Conservation (phyloP, 192 early-diverging fungal species). For the Allomyces javanicus region DNA sequence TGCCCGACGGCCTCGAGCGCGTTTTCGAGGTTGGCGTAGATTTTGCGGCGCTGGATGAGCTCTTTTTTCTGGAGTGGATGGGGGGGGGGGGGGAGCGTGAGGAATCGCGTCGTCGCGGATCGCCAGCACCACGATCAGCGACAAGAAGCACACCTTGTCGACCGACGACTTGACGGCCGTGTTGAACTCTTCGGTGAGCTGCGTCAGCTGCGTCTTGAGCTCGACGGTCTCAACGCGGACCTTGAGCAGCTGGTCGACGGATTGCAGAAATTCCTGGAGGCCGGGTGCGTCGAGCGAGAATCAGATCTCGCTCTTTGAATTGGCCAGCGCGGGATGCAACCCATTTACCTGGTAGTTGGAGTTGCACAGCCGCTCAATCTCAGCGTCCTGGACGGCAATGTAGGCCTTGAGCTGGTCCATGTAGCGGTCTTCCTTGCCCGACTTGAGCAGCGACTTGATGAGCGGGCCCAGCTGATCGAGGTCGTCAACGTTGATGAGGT, state of each 20-base stretch:
- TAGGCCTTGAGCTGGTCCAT: constrained; percentile 65
- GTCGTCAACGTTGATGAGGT: constrained; percentile 21
- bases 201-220: constrained; percentile 65
- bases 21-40: constrained; percentile 70
- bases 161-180: background rate
- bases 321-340: too few relatives aligned
- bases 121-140: too few relatives aligned
- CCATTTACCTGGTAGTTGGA: constrained; percentile 68
- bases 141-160: background rate
- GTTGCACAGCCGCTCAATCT: constrained; percentile 95
- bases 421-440: constrained; percentile 68
- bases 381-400: constrained; percentile 70
- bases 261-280: constrained; percentile 68
- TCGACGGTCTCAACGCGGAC: constrained; percentile 70
- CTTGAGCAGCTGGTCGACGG: constrained; percentile 87
- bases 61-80: constrained; percentile 41
- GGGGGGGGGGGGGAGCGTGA: too few relatives aligned
- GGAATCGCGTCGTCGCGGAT: too few relatives aligned
- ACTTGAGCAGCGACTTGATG: constrained; percentile 74
- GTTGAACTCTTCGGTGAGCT: constrained; percentile 58
- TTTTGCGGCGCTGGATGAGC: constrained; percentile 52
- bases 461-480: constrained; percentile 65
- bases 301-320: too few relatives aligned
- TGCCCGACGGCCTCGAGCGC: constrained; percentile 58
- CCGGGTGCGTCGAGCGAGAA: too few relatives aligned